Base-by-base conservation (phyloP, 495 filamentous ascomycete species). In the Hypoxylon intermedium region DNA sequence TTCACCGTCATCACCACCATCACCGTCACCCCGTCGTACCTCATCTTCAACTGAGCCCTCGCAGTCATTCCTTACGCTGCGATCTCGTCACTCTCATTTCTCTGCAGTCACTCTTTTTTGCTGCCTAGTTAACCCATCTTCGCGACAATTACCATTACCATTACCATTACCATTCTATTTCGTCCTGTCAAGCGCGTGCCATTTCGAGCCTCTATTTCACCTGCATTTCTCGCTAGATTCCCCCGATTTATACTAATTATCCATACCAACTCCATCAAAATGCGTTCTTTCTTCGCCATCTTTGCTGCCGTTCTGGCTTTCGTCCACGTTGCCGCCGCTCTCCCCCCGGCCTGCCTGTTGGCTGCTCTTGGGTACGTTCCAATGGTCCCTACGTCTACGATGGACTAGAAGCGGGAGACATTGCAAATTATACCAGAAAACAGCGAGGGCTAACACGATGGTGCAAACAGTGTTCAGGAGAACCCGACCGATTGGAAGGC, bases 331-430 rank as follows among this genome's bases (percentile, higher is more conserved):
- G 60, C 66, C 11, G 51, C 62, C 30, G 72, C 70, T 34, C 53
- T 71, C 9, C 72, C 72, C 36, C 72, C 72, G 24, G 70, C 70
- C 13, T 74, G 72, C 53, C 40, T 74, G 56, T 58, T 74, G 58
- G 52, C 65, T 45, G 72, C 70, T 48, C 67, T 74, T 36, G 68
- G 65, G 70, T 73, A 71, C 44, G 68, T 42, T 26, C 24, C 7
- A 26, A 9, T 18, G 34, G 9, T 53, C 9, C 21, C 18, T 43
- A 16, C 15, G 3, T 4, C 24, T 26, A 38, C 19, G 20, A 1
- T 31, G 7, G 20, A 16, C 23, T 19, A 21, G 24, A 31, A 31
- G 16, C n/a, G n/a, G n/a, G n/a, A n/a, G n/a, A n/a, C n/a, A n/a
- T n/a, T n/a, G n/a, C n/a, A n/a, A n/a, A n/a, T n/a, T n/a, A n/a